Base-by-base conservation (phyloP, 768 basidiomycete genomes). In the Leccinum imitatum region DNA sequence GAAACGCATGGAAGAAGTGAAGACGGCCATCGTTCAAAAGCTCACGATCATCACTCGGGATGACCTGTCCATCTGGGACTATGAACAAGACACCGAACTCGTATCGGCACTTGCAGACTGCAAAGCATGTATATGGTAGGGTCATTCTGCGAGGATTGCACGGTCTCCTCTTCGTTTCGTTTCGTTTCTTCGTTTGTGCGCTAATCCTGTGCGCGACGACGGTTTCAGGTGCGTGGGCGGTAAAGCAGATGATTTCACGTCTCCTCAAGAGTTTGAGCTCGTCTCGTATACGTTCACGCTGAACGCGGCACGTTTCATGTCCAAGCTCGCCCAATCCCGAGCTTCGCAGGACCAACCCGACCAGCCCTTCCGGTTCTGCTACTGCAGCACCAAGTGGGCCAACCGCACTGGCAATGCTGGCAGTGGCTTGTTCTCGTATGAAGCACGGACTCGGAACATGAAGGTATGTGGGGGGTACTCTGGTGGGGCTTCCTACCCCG, bases 1-100 rank as follows among this genome's bases (percentile, higher is more conserved):
- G 27, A 63, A 64, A 47, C 58, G 30, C 39, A 61, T 69, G 59
- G 48, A 60, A 6, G 50, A 59, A 1, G 62, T 55, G 6, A 65
- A 67, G 31, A 4, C 37, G 2, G 63, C 44, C 41, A 71, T 71
- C 59, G 37, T 65, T 15, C 57, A 59, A 25, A 69, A 71, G 25
- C 63, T 69, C 56, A 61, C 23, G 5, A 58, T 71, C 58, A 64
- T 71, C 65, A 62, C 55, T 0, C 69, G 65, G 13, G 62, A 65
- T 3, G 69, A 69, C 48, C 63, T 71, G 10, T 65, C 65, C n/a
- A 19, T 61, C 15, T 71, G 69, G 69, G 65, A 71, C 21, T 71
- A 61, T 33, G 70, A 69, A n/a, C 41, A n/a, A n/a, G 69, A 71
- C 37, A 54, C 62, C 0, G 62, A 67, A 48, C 62, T 71, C 13